Evolutionary conservation across 108 stramenopile genomes (phyloP).

Genomic region (Cyclotella kingstonii): DNA sequence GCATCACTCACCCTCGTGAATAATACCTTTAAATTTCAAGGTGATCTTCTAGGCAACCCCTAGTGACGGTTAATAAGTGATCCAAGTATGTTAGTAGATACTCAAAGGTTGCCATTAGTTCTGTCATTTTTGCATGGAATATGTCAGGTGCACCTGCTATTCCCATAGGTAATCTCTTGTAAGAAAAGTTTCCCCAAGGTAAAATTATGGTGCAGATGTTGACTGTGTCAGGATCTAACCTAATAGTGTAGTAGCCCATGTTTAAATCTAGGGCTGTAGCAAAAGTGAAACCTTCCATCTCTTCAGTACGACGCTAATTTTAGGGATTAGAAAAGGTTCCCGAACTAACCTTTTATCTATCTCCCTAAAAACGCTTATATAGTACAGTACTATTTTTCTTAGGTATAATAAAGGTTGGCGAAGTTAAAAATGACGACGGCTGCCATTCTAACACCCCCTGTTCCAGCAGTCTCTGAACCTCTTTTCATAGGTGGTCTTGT

Average conservation of each 20-base stretch:
- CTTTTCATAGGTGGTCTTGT: background rate
- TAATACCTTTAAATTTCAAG: conserved; percentile 17
- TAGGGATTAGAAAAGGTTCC: conserved; percentile 45
- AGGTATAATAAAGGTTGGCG: conserved; percentile 3
- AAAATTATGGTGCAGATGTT: conserved; percentile 40
- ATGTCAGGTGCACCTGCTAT: conserved; percentile 22
- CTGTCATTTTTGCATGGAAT: conserved; percentile 42
- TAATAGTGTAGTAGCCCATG: conserved; percentile 47
- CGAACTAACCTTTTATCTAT: conserved; percentile 41
- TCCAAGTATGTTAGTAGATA: conserved; percentile 40
- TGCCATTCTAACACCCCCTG: background rate
- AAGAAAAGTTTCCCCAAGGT: conserved; percentile 53
- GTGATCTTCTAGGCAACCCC: conserved; percentile 25
- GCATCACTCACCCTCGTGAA: conserved; percentile 11
- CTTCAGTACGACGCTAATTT: conserved; percentile 40
- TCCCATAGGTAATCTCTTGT: conserved; percentile 51
- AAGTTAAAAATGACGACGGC: background rate
- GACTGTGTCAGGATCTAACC: conserved; percentile 4
- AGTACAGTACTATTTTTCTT: background rate
- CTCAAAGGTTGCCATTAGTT: conserved; percentile 24
- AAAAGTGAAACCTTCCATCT: conserved; percentile 45
- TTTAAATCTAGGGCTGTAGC: conserved; percentile 46
- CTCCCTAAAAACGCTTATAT: conserved; percentile 45
- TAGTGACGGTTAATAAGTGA: conserved; percentile 34
- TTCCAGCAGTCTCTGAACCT: background rate